A percentile compares a stretch with the other conserved stretches of the same genome.
phyloP scores from a whole-genome alignment of 306 rosid genomes.

The Quercus parvula region DNA sequence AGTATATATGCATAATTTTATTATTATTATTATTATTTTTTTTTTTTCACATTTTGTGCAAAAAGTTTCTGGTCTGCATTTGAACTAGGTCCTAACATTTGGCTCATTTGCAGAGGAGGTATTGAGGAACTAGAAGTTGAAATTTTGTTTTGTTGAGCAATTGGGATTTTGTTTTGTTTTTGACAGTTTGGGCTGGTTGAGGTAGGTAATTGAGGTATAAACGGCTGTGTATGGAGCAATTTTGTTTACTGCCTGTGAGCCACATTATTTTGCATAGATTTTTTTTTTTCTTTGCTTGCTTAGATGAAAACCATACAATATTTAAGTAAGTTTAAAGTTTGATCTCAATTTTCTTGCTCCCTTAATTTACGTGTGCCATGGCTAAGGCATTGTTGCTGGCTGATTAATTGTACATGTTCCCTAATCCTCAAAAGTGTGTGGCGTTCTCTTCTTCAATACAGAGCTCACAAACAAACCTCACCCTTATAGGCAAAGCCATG shows the following conservation, averaged over 20 bases:
- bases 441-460: too few relatives aligned
- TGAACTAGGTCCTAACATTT: conserved; percentile 11
- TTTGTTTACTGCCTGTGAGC: not conserved
- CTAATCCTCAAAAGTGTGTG: too few relatives aligned
- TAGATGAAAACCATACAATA: too few relatives aligned
- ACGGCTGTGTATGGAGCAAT: not conserved
- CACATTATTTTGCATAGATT: too few relatives aligned
- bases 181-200: not conserved
- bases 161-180: not conserved
- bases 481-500: too few relatives aligned
- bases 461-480: too few relatives aligned
- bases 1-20: not conserved
- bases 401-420: too few relatives aligned
- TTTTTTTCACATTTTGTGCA: not conserved
- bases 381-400: too few relatives aligned
- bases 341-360: too few relatives aligned
- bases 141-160: not conserved
- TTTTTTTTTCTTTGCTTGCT: too few relatives aligned
- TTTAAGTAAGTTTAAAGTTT: too few relatives aligned
- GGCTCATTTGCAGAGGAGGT: conserved; percentile 50
- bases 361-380: too few relatives aligned
- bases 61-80: not conserved
- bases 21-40: not conserved
- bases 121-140: conserved; percentile 21
- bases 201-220: not conserved